Evolutionary conservation across 805 yeast genomes (phyloP).

Genomic region (Clavispora santaluciae): DNA sequence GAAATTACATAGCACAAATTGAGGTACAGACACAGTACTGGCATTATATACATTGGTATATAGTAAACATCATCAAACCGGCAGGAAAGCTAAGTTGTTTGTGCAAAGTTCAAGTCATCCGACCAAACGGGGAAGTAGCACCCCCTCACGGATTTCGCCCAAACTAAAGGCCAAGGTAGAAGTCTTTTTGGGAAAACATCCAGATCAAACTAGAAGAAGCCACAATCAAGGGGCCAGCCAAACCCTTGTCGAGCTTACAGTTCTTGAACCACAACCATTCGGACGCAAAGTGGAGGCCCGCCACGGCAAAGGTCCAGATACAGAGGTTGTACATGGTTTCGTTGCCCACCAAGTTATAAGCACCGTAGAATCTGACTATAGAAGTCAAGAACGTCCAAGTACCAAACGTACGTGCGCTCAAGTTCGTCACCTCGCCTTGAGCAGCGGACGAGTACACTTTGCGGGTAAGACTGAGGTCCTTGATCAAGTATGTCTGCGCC

Average conservation of each 20-base stretch:
- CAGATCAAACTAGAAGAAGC: constrained; percentile 71
- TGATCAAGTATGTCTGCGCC: constrained; percentile 70
- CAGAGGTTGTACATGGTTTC: constrained; percentile 74
- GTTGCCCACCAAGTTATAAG: constrained; percentile 60
- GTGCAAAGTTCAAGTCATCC: too few species aligned
- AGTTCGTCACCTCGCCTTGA: constrained; percentile 33
- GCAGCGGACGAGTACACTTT: constrained; percentile 60
- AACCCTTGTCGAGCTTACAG: constrained; percentile 80
- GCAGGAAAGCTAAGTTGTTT: too few species aligned
- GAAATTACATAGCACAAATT: too few species aligned
- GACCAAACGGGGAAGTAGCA: too few species aligned
- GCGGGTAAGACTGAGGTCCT: constrained; percentile 66
- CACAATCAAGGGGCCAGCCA: constrained; percentile 77
- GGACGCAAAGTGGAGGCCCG: constrained; percentile 73
- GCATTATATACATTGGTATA: too few species aligned
- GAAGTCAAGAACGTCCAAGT: constrained; percentile 94
- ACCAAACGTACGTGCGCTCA: constrained; percentile 96
- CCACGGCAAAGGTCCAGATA: constrained; percentile 75
- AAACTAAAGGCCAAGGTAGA: constrained; percentile 35
- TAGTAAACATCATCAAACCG: too few species aligned
- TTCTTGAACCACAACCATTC: constrained; percentile 82
- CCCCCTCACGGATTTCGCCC: not conserved
- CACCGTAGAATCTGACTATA: constrained; percentile 80
- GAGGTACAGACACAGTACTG: too few species aligned
- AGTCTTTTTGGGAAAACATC: constrained; percentile 73